Percentiles rank a stretch among this genome's conserved stretches.
Conservation (phyloP, 768 basidiomycete species). For the Amanita thiersii region DNA sequence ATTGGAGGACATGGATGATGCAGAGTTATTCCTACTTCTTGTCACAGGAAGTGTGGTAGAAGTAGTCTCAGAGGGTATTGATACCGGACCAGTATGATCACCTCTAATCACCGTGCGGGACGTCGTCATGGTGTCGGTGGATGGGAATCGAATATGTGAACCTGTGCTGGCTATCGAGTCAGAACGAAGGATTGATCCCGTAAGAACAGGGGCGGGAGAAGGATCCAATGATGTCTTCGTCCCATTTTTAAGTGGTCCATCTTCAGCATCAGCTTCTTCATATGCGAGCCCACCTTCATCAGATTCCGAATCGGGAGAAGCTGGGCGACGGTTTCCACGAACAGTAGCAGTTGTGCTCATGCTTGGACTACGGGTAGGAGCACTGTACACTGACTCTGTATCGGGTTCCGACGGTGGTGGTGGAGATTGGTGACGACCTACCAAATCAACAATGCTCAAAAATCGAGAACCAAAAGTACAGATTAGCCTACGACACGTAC, state of each 20-base stretch:
- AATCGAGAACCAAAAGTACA: conserved; percentile 1
- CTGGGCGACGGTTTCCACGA: conserved; percentile 10
- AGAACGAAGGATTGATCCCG: conserved; percentile 17
- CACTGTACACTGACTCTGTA: conserved; percentile 9
- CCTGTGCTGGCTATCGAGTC: conserved; percentile 14
- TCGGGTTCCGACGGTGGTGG: conserved; percentile 7
- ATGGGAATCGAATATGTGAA: conserved; percentile 9
- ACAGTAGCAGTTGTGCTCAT: not conserved
- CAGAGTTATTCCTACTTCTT: conserved; percentile 16
- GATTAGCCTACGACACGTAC: conserved; percentile 4
- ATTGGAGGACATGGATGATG: no score
- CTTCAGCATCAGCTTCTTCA: conserved; percentile 36
- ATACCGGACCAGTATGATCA: not conserved
- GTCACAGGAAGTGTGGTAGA: not conserved
- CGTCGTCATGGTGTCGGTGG: conserved; percentile 8
- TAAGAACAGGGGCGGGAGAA: conserved; percentile 15
- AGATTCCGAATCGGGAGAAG: conserved; percentile 30
- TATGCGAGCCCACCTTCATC: conserved; percentile 47
- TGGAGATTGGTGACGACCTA: not conserved
- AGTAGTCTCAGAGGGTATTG: no score
- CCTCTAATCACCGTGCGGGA: conserved; percentile 1
- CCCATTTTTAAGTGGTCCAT: conserved; percentile 14
- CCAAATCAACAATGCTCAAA: not conserved
- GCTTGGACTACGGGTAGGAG: conserved; percentile 4
- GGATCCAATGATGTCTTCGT: conserved; percentile 15